Conservation (phyloP, 2,329 filamentous ascomycete genomes). For the Colletotrichum spaethianum region DNA sequence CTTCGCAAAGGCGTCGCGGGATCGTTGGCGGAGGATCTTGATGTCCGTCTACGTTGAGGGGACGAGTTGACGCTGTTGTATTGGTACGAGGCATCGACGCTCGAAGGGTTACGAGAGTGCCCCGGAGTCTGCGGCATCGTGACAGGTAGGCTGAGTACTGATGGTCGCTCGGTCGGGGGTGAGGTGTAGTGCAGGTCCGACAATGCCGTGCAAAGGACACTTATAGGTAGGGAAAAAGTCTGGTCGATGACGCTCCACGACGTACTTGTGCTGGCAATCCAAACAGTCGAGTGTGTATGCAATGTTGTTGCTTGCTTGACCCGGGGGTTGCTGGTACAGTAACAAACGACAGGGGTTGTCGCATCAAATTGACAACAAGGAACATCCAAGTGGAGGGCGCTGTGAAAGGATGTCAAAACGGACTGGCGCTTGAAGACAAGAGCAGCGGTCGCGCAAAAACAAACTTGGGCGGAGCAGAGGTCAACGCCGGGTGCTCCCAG, state of each 20-base stretch:
- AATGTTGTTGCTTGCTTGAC: conserved; percentile 36
- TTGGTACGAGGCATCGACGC: conserved; percentile 60
- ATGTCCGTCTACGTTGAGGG: conserved; percentile 62
- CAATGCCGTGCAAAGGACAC: conserved; percentile 10
- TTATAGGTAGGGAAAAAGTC: conserved; percentile 16
- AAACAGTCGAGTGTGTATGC: conserved; percentile 9
- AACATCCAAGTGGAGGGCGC: conserved; percentile 30
- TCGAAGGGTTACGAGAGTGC: conserved; percentile 72
- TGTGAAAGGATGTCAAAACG: neutral
- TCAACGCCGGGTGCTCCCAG: neutral
- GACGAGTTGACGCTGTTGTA: conserved; percentile 58
- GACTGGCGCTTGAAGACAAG: neutral
- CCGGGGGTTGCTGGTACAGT: conserved; percentile 41
- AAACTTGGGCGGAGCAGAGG: conserved; percentile 17
- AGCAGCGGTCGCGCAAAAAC: conserved; percentile 23
- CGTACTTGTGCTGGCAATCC: conserved; percentile 25
- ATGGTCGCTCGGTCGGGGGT: conserved; percentile 4
- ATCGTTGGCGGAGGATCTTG: conserved; percentile 67
- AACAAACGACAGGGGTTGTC: conserved; percentile 40
- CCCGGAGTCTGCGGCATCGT: conserved; percentile 68
- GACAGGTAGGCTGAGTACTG: neutral
- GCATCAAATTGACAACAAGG: conserved; percentile 43
- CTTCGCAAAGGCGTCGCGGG: conserved; percentile 63
- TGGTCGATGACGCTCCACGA: conserved; percentile 16
- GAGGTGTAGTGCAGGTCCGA: neutral